Percentiles rank a stretch among this genome's conserved stretches.
phyloP scores from a whole-genome alignment of 2,329 filamentous ascomycete genomes.

The Venturia carpophila region DNA sequence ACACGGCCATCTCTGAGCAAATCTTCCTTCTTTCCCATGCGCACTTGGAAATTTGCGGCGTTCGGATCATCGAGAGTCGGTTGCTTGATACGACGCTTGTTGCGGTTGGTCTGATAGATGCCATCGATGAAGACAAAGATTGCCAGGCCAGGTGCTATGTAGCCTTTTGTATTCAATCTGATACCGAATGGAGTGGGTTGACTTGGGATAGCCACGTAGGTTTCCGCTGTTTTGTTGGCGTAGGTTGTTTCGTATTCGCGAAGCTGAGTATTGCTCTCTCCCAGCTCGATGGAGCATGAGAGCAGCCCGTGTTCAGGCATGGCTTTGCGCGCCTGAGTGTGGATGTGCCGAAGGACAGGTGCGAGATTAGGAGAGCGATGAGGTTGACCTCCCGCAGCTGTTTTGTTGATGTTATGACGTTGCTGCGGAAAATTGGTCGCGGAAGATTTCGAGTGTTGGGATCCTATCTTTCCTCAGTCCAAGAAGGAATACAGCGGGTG shows the following conservation, averaged over 20 bases:
- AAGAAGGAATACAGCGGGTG: neutral
- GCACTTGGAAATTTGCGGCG: constrained; percentile 38
- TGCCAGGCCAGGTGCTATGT: constrained; percentile 46
- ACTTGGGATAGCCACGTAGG: constrained; percentile 44
- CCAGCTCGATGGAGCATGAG: constrained; percentile 44
- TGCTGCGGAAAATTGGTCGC: neutral
- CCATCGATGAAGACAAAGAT: constrained; percentile 52
- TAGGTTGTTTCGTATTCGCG: constrained; percentile 45
- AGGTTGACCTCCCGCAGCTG: neutral
- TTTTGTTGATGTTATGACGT: constrained; percentile 1
- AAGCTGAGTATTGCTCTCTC: constrained; percentile 35
- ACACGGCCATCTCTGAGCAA: constrained; percentile 39
- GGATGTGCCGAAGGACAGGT: neutral
- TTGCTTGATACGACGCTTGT: constrained; percentile 37
- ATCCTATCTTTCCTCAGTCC: neutral
- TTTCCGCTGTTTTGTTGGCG: constrained; percentile 45
- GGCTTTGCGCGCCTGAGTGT: constrained; percentile 16
- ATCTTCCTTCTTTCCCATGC: constrained; percentile 48
- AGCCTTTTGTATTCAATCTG: constrained; percentile 41
- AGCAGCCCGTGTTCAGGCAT: constrained; percentile 50
- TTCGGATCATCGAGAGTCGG: constrained; percentile 25
- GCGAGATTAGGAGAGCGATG: neutral
- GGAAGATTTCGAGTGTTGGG: neutral
- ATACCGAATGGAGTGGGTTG: constrained; percentile 41
- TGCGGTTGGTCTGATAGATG: constrained; percentile 50